Evolutionary conservation across 2,329 filamentous ascomycete genomes (phyloP).

Genomic region (Venturia oleaginea): DNA sequence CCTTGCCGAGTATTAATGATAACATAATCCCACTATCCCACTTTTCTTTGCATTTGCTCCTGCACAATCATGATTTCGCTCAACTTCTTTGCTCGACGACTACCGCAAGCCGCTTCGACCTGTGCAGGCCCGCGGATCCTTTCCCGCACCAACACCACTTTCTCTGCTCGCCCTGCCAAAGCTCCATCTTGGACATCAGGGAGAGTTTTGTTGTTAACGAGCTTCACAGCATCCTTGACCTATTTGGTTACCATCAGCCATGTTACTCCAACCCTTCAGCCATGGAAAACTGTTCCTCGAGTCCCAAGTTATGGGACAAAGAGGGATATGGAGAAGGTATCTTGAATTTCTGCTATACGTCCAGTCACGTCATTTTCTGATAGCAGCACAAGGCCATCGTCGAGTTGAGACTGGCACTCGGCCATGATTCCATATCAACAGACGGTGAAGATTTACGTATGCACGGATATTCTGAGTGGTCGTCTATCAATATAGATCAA

Average conservation of each 20-base stretch:
- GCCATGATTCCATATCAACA: slow-evolving; percentile 52
- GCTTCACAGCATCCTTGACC: slow-evolving; percentile 42
- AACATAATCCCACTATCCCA: background rate
- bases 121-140: slow-evolving; percentile 4
- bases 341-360: slow-evolving; percentile 16
- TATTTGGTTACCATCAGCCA: slow-evolving; percentile 42
- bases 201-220: slow-evolving; percentile 39
- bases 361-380: background rate
- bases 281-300: slow-evolving; percentile 21
- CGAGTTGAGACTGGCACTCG: slow-evolving; percentile 44
- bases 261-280: slow-evolving; percentile 23
- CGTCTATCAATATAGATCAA: slow-evolving; percentile 54
- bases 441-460: slow-evolving; percentile 54
- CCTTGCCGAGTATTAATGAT: background rate
- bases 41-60: background rate
- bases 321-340: slow-evolving; percentile 42
- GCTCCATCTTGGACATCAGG: slow-evolving; percentile 37
- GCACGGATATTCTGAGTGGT: slow-evolving; percentile 65
- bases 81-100: background rate
- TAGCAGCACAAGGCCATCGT: slow-evolving; percentile 39
- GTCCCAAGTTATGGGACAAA: slow-evolving; percentile 40
- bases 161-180: background rate
- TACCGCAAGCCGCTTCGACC: background rate
- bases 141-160: slow-evolving; percentile 5
- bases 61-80: background rate